Base-by-base conservation (phyloP, 192 early-diverging fungal species). In the Backusella luteola region DNA sequence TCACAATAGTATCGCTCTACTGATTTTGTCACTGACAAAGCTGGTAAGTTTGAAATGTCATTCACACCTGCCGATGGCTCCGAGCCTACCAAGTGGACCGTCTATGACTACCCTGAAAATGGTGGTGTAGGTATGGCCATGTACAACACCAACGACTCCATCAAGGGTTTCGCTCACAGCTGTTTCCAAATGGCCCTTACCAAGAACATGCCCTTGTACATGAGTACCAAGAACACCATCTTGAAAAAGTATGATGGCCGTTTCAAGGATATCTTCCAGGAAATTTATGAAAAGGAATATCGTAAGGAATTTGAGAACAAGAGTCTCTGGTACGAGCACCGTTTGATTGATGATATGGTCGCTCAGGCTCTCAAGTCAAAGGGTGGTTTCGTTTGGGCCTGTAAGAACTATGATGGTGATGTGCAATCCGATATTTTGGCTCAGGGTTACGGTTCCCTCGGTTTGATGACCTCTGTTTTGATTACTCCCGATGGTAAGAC, bases 321-420 rank as follows among this genome's bases (percentile, higher is more conserved):
- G 52, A 85, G 82, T 69, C 96, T 98, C 82, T 98, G 94, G 95
- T 99, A 99, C 84, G 97, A 99, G 86, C 97, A 99, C 86, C 92
- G 97, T 52, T 90, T 99, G 73, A 97, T 99, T 75, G 97, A 99
- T 84, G 97, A 99, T 81, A 98, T 98, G 96, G 96, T 97, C 78
- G 97, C 97, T 44, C 96, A 99, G 87, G 94, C 93, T 35, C 85
- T 99, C 80, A 99, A 99, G 88, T 96, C 95, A 69, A 87, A 91
- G 73, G 97, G 97, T 69, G 96, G 95, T 66, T 97, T 97, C 73
- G 91, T 99, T 52, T 96, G 96, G 90, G 96, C 97, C 3, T 91
- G 91, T 87, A 97, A 97, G 86, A 98, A 98, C 91, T 96, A 96
- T 82, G 93, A 96, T 77, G 93, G 96, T 79, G 96, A 63, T 63